Evolutionary conservation across 208 protist species (phyloP).

Genomic region (Phytomonas francai): DNA sequence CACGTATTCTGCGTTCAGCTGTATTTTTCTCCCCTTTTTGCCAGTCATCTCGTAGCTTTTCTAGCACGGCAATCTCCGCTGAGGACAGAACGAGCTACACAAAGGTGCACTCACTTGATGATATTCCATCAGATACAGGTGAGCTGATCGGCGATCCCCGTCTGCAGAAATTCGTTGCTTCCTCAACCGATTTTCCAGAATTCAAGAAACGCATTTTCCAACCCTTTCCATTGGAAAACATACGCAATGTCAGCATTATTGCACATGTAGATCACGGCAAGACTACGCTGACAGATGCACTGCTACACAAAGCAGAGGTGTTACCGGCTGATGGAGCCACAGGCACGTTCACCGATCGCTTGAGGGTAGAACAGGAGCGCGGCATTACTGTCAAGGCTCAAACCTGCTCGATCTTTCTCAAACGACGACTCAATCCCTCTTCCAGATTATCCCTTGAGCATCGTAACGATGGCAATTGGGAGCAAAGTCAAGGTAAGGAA

Average conservation of each 20-base stretch:
- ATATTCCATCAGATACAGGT: constrained; percentile 22
- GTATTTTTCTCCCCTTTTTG: not conserved
- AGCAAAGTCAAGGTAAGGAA: not conserved
- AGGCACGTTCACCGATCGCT: constrained; percentile 87
- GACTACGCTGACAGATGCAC: constrained; percentile 86
- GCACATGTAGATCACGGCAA: constrained; percentile 93
- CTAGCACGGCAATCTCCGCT: not conserved
- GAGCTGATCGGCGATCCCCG: constrained; percentile 18
- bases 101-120: constrained; percentile 12
- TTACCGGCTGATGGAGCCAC: constrained; percentile 51
- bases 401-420: constrained; percentile 86
- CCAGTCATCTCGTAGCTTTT: not conserved
- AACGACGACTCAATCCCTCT: not conserved
- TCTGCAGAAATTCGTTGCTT: not conserved
- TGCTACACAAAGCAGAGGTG: constrained; percentile 76
- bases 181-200: not conserved
- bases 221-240: constrained; percentile 42
- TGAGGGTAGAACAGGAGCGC: constrained; percentile 93
- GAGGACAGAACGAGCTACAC: not conserved
- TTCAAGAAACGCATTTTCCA: constrained; percentile 18
- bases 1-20: not conserved
- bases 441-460: constrained; percentile 2
- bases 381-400: constrained; percentile 96
- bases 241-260: constrained; percentile 89
- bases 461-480: constrained; percentile 10